Base-by-base conservation (phyloP, 1,284 basidiomycete genomes). In the Cutaneotrichosporon sp. region DNA sequence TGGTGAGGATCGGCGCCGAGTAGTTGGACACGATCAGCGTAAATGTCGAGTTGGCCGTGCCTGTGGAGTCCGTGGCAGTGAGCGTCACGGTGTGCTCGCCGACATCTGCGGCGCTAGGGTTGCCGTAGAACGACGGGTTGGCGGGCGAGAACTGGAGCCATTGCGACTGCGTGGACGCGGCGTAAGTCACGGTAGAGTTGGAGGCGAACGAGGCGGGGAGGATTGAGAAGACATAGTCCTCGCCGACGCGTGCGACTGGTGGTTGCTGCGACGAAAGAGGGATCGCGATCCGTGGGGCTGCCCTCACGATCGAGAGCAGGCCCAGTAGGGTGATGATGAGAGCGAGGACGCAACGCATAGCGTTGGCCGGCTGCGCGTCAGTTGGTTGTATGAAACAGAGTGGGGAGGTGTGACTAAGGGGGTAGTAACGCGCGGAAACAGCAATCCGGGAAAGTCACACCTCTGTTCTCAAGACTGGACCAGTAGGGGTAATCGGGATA, bases 71-170 rank as follows among this genome's bases (percentile, higher is more conserved):
- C 6, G 69, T 69, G 5, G 79, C 80, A 9, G 72, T 73, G 31
- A 80, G 46, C 0, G 69, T 73, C 26, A 80, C 61, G 46, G 60
- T 66, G 62, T 47, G 63, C 66, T 71, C 61, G 0, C 76, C 77
- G n/a, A 76, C 69, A 51, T 81, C 76, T 0, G 69, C 53, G 4
- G 64, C 58, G 1, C 69, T 56, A 7, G 80, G 78, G 0, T 76
- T 80, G 0, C 76, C 74, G 59, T 68, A 68, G 60, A 81, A 79
- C 0, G 77, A 69, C 18, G 62, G 34, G 38, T 72, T 62, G 3
- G 68, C 65, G 14, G 73, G 53, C 21, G 76, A 69, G 67, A 77
- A 81, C 16, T 69, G 69, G 46, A 85, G 75, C 85, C 85, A 86
- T 11, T 70, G 34, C 0, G 85, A 84, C 11, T 85, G 73, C 6